Evolutionary conservation across 2,329 filamentous ascomycete species (phyloP).

Genomic region (Alternaria incomplexa): DNA sequence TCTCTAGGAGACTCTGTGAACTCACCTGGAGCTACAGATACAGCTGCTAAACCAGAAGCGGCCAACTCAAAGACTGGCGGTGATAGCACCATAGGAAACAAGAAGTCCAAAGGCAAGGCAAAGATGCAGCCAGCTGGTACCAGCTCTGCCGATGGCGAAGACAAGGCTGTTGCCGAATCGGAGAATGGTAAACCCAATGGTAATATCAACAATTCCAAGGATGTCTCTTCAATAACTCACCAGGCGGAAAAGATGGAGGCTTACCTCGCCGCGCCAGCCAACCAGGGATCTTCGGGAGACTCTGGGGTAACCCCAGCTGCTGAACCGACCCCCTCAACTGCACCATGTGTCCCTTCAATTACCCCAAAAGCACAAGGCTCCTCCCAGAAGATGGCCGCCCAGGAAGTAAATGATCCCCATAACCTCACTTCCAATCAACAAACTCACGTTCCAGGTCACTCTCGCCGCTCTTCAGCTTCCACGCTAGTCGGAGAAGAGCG

Average conservation of each 20-base stretch:
- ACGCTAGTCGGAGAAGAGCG: slow-evolving; percentile 8
- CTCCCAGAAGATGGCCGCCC: slow-evolving; percentile 5
- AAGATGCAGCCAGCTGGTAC: neutral
- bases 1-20: neutral
- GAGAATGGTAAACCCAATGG: slow-evolving; percentile 16
- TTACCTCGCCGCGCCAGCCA: neutral
- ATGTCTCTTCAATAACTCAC: slow-evolving; percentile 20
- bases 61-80: neutral
- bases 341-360: neutral
- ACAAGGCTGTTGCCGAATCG: neutral
- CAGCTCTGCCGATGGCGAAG: neutral
- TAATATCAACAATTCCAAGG: slow-evolving; percentile 11
- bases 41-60: neutral
- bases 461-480: slow-evolving; percentile 3
- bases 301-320: slow-evolving; percentile 8
- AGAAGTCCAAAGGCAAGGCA: slow-evolving; percentile 5
- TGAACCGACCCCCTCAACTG: neutral
- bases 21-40: neutral
- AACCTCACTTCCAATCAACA: neutral
- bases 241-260: slow-evolving; percentile 15
- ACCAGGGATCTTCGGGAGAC: neutral
- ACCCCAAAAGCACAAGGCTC: neutral
- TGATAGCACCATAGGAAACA: neutral
- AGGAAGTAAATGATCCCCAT: slow-evolving; percentile 4
- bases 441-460: slow-evolving; percentile 1